Percentiles rank a stretch among this genome's conserved stretches.
Evolutionary conservation across 2,329 filamentous ascomycete species (phyloP).

Genomic region (Phaeosphaeriaceae sp.): DNA sequence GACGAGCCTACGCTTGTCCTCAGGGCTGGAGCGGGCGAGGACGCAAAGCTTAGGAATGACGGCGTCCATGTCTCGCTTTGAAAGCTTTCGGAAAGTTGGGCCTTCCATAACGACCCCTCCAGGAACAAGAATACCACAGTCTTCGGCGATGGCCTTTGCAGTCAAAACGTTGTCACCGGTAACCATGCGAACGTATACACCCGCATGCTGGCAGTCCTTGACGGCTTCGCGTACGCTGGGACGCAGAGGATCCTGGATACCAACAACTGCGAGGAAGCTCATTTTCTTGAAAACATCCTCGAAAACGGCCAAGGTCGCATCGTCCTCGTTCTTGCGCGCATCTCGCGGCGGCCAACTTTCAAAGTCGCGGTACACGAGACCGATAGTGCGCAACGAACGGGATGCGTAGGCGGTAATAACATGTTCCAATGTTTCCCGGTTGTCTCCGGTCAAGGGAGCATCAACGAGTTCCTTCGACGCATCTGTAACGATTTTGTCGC

Average conservation of each 20-base stretch:
- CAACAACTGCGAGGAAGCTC: constrained; percentile 76
- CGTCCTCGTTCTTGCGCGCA: constrained; percentile 65
- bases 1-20: constrained; percentile 72
- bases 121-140: constrained; percentile 77
- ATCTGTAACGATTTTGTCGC: constrained; percentile 63
- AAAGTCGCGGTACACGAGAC: constrained; percentile 83
- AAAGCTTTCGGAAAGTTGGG: constrained; percentile 77
- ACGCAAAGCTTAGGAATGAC: constrained; percentile 70
- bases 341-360: constrained; percentile 76
- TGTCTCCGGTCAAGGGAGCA: constrained; percentile 62
- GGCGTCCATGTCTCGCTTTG: constrained; percentile 62
- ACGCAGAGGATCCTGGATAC: constrained; percentile 82
- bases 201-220: constrained; percentile 73
- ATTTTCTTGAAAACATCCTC: constrained; percentile 74
- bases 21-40: constrained; percentile 71
- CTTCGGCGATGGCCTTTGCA: constrained; percentile 77
- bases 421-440: constrained; percentile 65
- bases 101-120: constrained; percentile 79
- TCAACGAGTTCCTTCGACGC: constrained; percentile 65
- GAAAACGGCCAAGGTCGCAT: constrained; percentile 68
- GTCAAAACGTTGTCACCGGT: constrained; percentile 84
- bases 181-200: constrained; percentile 84
- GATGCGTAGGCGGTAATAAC: constrained; percentile 81
- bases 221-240: constrained; percentile 78
- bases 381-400: constrained; percentile 83